Evolutionary conservation across 208 protist genomes (phyloP).

Genomic region (Blastocrithidia nonstop): DNA sequence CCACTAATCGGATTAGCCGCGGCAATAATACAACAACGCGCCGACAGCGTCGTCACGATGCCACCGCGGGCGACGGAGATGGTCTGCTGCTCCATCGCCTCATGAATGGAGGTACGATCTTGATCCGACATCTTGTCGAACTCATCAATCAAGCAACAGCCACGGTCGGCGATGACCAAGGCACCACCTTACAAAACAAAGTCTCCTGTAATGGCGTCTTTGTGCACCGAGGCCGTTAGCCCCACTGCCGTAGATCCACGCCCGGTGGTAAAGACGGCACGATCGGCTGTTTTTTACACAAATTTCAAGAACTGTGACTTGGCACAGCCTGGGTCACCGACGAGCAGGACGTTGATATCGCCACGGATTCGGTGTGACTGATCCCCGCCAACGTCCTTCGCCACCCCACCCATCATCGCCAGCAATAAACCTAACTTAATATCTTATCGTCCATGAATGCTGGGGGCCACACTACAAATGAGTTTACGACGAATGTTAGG

Average conservation of each 20-base stretch:
- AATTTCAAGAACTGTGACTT: constrained; percentile 98
- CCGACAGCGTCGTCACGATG: constrained; percentile 98
- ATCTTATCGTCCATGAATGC: constrained; percentile 98
- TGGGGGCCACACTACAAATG: constrained; percentile 95
- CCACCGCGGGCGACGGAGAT: constrained; percentile 99
- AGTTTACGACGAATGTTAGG: constrained; percentile 85
- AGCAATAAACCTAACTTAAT: constrained; percentile 97
- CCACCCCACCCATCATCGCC: constrained; percentile 94
- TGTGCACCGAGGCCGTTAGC: constrained; percentile 97
- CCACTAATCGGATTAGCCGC: constrained; percentile 98
- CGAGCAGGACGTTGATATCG: constrained; percentile 99
- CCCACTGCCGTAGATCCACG: constrained; percentile 97
- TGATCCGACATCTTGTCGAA: constrained; percentile 99
- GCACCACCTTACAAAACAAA: constrained; percentile 99
- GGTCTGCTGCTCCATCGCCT: constrained; percentile 99
- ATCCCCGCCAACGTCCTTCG: constrained; percentile 86
- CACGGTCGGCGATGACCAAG: constrained; percentile 97
- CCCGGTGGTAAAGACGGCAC: constrained; percentile 98
- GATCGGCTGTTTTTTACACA: constrained; percentile 95
- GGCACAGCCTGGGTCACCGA: constrained; percentile 98
- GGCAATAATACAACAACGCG: constrained; percentile 94
- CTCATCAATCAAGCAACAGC: constrained; percentile 99
- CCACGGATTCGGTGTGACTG: constrained; percentile 95
- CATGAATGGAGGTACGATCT: constrained; percentile 96
- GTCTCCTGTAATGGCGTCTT: constrained; percentile 95